These are phyloP conservation scores for Avena insularis DNA, from an alignment of 176 grass and related monocot species.

Conservation along the genomic window DNA sequence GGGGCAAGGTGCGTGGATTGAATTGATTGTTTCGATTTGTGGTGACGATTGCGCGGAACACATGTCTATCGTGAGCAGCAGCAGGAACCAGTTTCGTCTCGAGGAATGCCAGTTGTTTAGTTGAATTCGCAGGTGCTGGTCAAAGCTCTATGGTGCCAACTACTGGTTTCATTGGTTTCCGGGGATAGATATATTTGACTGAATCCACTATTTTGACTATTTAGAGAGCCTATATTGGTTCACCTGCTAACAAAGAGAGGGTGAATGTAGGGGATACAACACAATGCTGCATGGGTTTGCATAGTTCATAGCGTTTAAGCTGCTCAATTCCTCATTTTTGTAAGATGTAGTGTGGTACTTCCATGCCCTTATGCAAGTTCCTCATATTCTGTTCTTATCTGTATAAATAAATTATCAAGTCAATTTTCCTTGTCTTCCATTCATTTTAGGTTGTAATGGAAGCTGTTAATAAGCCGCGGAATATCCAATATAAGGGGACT, in stretches of 20 bases:
- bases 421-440: not conserved
- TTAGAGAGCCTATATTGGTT: not conserved
- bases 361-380: not conserved
- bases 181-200: not conserved
- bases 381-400: too few species aligned
- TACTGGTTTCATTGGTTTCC: not conserved
- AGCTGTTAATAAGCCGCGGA: slow-evolving; percentile 90
- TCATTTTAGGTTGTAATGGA: slow-evolving; percentile 85
- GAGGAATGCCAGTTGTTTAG: not conserved
- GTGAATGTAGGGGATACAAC: not conserved
- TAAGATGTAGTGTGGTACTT: slow-evolving; percentile 4
- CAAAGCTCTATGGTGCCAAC: not conserved
- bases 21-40: slow-evolving; percentile 7
- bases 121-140: slow-evolving; percentile 20
- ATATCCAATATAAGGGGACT: slow-evolving; percentile 88
- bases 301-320: not conserved
- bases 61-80: not conserved
- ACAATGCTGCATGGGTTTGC: not conserved
- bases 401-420: not conserved
- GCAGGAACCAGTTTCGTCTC: not conserved
- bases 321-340: not conserved
- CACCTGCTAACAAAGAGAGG: not conserved
- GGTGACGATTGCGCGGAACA: not conserved
- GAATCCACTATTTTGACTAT: slow-evolving; percentile 8
- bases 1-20: not conserved